phyloP scores from a whole-genome alignment of 768 basidiomycete species.

The Suillus luteus region DNA sequence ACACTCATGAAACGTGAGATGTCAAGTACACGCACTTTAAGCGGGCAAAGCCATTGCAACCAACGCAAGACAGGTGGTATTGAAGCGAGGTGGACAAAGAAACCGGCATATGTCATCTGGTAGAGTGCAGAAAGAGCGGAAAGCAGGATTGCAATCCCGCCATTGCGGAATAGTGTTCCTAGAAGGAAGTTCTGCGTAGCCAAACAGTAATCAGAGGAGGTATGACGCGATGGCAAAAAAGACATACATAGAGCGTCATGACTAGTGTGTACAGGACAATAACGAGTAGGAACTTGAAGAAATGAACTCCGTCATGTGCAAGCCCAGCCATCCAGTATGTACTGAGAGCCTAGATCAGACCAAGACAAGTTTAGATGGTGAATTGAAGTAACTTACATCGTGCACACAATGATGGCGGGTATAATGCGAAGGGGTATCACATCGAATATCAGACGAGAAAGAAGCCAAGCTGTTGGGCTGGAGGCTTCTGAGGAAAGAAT shows the following conservation, averaged over 20 bases:
- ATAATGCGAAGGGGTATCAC: slow-evolving; percentile 86
- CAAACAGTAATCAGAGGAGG: slow-evolving; percentile 1
- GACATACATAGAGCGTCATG: slow-evolving; percentile 82
- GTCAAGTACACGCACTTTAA: slow-evolving; percentile 46
- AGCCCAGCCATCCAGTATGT: slow-evolving; percentile 98
- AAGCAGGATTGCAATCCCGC: slow-evolving; percentile 87
- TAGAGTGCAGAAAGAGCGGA: slow-evolving; percentile 76
- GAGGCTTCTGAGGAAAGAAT: slow-evolving; percentile 4
- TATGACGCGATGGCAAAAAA: background rate
- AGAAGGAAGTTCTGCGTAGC: slow-evolving; percentile 82
- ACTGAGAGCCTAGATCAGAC: slow-evolving; percentile 36
- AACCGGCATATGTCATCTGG: slow-evolving; percentile 89
- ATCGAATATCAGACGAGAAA: slow-evolving; percentile 88
- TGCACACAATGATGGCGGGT: slow-evolving; percentile 84
- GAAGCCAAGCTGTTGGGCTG: slow-evolving; percentile 88
- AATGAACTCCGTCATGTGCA: slow-evolving; percentile 71
- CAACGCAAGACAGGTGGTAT: slow-evolving; percentile 93
- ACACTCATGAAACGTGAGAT: background rate
- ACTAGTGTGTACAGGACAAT: slow-evolving; percentile 81
- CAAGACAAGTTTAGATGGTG: background rate
- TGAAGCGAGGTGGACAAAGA: slow-evolving; percentile 83
- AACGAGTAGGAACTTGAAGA: slow-evolving; percentile 95
- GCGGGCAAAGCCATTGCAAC: slow-evolving; percentile 88
- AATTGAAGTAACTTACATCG: slow-evolving; percentile 57
- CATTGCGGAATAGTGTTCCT: slow-evolving; percentile 79